phyloP scores from a whole-genome alignment of 2,329 filamentous ascomycete species.

The Cladorrhinum sp. region DNA sequence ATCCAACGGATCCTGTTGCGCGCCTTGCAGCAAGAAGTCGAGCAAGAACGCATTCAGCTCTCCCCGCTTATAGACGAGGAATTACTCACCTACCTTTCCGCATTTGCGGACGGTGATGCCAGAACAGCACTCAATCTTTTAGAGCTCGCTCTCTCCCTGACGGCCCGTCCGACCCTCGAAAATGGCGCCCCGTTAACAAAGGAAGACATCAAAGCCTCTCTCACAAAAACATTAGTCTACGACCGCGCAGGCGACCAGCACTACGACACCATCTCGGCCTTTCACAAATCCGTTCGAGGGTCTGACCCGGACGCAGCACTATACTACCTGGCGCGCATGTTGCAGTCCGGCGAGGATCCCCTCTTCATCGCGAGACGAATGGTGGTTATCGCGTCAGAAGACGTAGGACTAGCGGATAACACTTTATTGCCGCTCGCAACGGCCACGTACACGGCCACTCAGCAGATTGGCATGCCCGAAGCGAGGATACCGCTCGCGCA shows the following conservation, averaged over 20 bases:
- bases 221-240: conserved; percentile 93
- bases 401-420: conserved; percentile 88
- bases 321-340: conserved; percentile 94
- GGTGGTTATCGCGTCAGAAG: conserved; percentile 92
- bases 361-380: conserved; percentile 89
- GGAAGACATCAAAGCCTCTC: conserved; percentile 71
- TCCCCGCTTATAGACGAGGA: conserved; percentile 68
- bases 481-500: conserved; percentile 90
- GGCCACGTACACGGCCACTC: conserved; percentile 78
- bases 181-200: conserved; percentile 55
- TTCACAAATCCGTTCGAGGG: conserved; percentile 93
- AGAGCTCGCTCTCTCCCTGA: conserved; percentile 80
- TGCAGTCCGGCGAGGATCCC: conserved; percentile 90
- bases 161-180: conserved; percentile 33
- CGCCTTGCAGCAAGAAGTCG: conserved; percentile 64
- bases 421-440: conserved; percentile 79
- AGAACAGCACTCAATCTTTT: conserved; percentile 89
- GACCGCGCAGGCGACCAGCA: conserved; percentile 94
- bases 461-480: conserved; percentile 94
- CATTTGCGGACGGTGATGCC: conserved; percentile 89
- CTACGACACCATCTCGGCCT: conserved; percentile 95
- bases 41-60: conserved; percentile 30
- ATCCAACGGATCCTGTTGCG: conserved; percentile 70
- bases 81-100: conserved; percentile 75
- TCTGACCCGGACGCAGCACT: conserved; percentile 82